These are phyloP conservation scores for Pleurozium schreberi DNA, from an alignment of 225 moss, liverwort and hornwort genomes.

Conservation along the genomic window DNA sequence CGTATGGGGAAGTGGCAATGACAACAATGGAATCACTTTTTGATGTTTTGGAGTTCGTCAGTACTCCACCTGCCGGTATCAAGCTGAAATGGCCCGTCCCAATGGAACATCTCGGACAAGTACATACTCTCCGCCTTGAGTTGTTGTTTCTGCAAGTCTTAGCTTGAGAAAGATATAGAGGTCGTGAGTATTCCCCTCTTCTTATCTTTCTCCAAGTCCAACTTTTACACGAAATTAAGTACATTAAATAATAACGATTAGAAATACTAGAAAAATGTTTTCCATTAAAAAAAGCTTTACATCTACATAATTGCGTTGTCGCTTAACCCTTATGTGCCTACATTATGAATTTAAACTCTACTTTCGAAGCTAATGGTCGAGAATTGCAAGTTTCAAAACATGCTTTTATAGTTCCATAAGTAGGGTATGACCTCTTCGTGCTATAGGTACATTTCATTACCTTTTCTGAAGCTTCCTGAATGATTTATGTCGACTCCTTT, in stretches of 20 bases:
- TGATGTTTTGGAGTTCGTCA: slow-evolving; percentile 36
- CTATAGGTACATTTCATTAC: background rate
- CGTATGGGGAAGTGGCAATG: slow-evolving; percentile 47
- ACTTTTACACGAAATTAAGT: background rate
- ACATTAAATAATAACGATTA: background rate
- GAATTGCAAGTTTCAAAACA: background rate
- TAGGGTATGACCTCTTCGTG: background rate
- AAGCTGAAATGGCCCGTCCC: slow-evolving; percentile 41
- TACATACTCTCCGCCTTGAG: background rate
- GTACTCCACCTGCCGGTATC: slow-evolving; percentile 28
- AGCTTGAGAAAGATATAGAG: background rate
- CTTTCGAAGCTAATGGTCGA: background rate
- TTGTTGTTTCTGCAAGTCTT: background rate
- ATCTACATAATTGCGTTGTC: background rate
- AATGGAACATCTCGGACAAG: slow-evolving; percentile 70
- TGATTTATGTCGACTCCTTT: background rate
- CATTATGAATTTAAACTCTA: background rate
- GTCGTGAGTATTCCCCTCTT: background rate
- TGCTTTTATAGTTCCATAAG: background rate
- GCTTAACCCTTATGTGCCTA: background rate
- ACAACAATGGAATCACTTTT: slow-evolving; percentile 44
- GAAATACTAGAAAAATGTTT: background rate
- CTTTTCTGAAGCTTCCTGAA: background rate
- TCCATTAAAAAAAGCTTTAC: background rate
- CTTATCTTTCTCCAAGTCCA: background rate